Base-by-base conservation (phyloP, 139 green algal genomes). In the Chlamydomonas sp. region DNA sequence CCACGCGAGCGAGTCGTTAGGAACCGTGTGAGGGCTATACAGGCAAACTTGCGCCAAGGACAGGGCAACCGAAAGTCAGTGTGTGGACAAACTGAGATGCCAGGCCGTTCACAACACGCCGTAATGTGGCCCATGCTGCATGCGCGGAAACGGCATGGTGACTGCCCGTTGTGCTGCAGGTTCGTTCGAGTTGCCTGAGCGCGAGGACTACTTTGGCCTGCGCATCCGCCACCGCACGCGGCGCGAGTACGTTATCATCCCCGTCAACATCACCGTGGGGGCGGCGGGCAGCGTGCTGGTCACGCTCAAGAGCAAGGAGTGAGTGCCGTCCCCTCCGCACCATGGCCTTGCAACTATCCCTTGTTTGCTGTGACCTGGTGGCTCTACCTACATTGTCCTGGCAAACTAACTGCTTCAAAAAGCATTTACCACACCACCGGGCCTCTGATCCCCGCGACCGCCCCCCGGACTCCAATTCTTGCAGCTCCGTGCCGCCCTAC, bases 211-310 rank as follows among this genome's bases (percentile, higher is more conserved):
- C 90, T 96, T 98, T 93, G 96, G 95, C 3, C 92, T 97, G 82
- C 92, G 95, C 61, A 89, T 97, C 10, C 90, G 93, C 8, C 85
- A 94, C 71, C 74, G 93, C 57, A 14, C 69, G 0, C n/a, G 17
- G 6, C 16, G 77, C 60, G 83, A 74, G 12, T 95, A 93, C 91
- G 93, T 96, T 63, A 98, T 98, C 90, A 96, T 98, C 75, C 96
- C 96, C 14, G 93, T 97, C 88, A 97, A 96, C 90, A 95, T 95
- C 77, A 97, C 94, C 1, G 96, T 98, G 17, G 96, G 96, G 5
- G 80, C 91, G 16, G 95, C 93, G 61, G 93, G 95, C 90, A 86
- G 72, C 10, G 90, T 94, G 62, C 88, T 96, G 8, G 80, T 96
- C 68, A 94, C 93, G 2, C 80, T 95, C 64, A 93, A 95, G 87